Conservation (phyloP, 2,329 filamentous ascomycete genomes). For the Penicillium sp. region DNA sequence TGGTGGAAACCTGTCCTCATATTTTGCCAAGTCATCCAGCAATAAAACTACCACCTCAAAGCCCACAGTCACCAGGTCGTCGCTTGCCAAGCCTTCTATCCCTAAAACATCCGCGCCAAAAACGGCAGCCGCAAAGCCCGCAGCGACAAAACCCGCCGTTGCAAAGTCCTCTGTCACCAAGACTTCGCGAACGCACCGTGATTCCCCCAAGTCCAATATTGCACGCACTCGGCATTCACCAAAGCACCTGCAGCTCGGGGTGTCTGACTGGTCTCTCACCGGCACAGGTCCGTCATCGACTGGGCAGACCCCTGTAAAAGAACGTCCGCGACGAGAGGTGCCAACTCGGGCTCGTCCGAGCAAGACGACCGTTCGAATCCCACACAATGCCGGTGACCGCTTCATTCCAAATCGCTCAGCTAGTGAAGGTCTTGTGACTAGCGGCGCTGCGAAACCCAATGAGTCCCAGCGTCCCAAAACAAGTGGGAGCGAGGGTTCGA, state of each 20-base stretch:
- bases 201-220: slow-evolving; percentile 97
- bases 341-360: slow-evolving; percentile 42
- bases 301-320: slow-evolving; percentile 55
- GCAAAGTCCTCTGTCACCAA: slow-evolving; percentile 30
- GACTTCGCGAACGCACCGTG: slow-evolving; percentile 54
- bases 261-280: slow-evolving; percentile 86
- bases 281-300: slow-evolving; percentile 61
- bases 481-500: slow-evolving; percentile 63
- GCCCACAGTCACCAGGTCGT: slow-evolving; percentile 2
- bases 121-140: slow-evolving; percentile 31
- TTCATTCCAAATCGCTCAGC: slow-evolving; percentile 93
- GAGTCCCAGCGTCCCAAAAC: slow-evolving; percentile 70
- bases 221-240: slow-evolving; percentile 62
- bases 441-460: slow-evolving; percentile 77
- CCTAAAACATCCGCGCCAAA: slow-evolving; percentile 27
- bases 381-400: slow-evolving; percentile 71
- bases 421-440: slow-evolving; percentile 79
- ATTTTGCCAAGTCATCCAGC: slow-evolving; percentile 52
- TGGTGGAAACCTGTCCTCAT: slow-evolving; percentile 69
- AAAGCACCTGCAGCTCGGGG: slow-evolving; percentile 79
- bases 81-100: slow-evolving; percentile 20
- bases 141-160: slow-evolving; percentile 3
- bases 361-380: slow-evolving; percentile 69
- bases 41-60: slow-evolving; percentile 1
- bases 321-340: slow-evolving; percentile 52